Base-by-base conservation (phyloP, 306 rosid species). In the Inga oerstediana region DNA sequence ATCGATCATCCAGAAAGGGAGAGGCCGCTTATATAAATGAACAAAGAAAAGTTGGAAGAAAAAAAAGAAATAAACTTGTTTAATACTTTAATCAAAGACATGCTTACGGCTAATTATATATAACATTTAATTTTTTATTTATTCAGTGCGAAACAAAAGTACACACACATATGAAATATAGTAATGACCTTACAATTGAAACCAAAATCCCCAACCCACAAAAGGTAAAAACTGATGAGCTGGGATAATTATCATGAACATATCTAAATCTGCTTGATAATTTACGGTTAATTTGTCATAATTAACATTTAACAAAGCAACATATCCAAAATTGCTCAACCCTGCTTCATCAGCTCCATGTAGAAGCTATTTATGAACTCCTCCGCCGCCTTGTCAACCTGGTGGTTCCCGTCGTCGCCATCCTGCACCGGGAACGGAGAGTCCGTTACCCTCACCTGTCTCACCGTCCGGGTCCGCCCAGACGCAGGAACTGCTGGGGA, bases 381-480 rank as follows among this genome's bases (percentile, higher is more conserved):
- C 85, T 91, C 99, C 0, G 99, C 99, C 2, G 89, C 97, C 81
- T 92, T 81, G 76, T 97, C 97, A 10, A 96, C 94, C 16, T 56
- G 89, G 58, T 80, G 45, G 35, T 92, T 92, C 22, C 58, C 72
- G 13, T 76, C 90, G 0, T 82, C 91, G 15, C 92, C 90, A 0
- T 39, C 90, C 24, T 85, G 80, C 45, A 96, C 45, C 3, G 98
- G 97, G 22, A 94, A 96, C 15, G 99, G 99, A 0, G 99, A 96
- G 87, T 96, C 99, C 0, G 99, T 94, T 8, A 96, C 91, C 86
- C 99, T 91, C 81, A 94, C 78, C 81, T 90, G 97, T 70, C 94
- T 86, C 69, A 86, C 97, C 85, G 74, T 74, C 4, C 94, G 96
- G 79, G 90, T 92, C 14, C 56, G 74, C 0, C 91, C 92, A 2